Conservation (phyloP, 805 yeast genomes). For the Wickerhamiella lipophila region DNA sequence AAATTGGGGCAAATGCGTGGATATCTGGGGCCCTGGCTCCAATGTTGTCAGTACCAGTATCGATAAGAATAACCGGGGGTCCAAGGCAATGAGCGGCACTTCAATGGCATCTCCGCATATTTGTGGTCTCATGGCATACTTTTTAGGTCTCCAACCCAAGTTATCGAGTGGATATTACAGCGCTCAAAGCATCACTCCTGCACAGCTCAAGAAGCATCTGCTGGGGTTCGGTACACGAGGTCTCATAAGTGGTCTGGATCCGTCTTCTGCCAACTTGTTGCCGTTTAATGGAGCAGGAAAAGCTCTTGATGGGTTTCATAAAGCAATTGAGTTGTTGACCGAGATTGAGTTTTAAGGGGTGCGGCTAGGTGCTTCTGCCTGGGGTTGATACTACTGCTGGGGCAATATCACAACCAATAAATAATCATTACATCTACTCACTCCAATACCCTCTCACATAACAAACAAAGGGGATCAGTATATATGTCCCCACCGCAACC, state of each 20-base stretch:
- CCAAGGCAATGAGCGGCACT: background rate
- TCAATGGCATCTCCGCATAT: constrained; percentile 1
- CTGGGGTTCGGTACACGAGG: background rate
- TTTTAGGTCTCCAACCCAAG: background rate
- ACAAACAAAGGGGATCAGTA: background rate
- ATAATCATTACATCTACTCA: too few relatives aligned
- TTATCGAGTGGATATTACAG: background rate
- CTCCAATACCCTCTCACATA: background rate
- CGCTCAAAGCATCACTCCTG: background rate
- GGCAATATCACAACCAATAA: background rate
- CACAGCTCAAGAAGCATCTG: constrained; percentile 1
- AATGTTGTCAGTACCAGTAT: background rate
- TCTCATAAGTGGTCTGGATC: background rate
- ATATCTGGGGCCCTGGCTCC: background rate
- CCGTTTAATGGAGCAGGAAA: background rate
- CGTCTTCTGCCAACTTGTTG: background rate
- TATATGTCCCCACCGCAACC: background rate
- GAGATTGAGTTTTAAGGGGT: background rate
- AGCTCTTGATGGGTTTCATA: background rate
- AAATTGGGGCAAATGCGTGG: background rate
- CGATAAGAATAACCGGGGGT: background rate
- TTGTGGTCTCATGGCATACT: background rate
- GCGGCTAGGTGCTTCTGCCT: too few relatives aligned
- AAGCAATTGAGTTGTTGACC: background rate
- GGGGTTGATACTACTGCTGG: too few relatives aligned